A percentile compares a stretch with the other conserved stretches of the same genome.
Evolutionary conservation across 768 basidiomycete species (phyloP).

Genomic region (Amylocystis lapponica): DNA sequence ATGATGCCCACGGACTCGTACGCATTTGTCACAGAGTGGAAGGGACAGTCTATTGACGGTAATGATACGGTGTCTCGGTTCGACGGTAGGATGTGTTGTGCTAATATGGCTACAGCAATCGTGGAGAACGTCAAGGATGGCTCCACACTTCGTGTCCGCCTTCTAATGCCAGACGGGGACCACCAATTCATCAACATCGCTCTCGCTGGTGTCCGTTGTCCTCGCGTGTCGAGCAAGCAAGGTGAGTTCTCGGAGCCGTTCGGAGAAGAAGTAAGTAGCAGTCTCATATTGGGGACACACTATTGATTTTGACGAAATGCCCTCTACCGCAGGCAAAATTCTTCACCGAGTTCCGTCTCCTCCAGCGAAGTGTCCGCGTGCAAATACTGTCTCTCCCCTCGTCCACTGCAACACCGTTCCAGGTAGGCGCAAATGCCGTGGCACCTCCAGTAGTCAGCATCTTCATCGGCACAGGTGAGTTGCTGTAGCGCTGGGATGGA

Average conservation of each 20-base stretch:
- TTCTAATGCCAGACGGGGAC: conserved; percentile 81
- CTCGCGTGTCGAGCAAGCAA: conserved; percentile 63
- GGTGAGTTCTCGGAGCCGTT: conserved; percentile 78
- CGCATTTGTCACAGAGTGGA: conserved; percentile 86
- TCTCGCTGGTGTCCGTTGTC: conserved; percentile 75
- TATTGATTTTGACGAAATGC: not conserved
- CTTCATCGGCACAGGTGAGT: conserved; percentile 81
- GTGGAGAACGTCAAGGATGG: conserved; percentile 95
- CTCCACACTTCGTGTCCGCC: conserved; percentile 80
- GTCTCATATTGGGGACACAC: no score
- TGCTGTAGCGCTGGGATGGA: conserved; percentile 2
- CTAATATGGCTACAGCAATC: conserved; percentile 55
- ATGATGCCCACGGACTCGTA: conserved; percentile 88
- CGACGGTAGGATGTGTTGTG: no score
- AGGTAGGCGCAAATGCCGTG: conserved; percentile 44
- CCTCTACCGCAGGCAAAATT: conserved; percentile 63
- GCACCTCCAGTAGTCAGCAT: conserved; percentile 68
- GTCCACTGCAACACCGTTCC: conserved; percentile 76
- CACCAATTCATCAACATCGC: conserved; percentile 89
- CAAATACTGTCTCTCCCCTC: conserved; percentile 77
- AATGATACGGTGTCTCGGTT: not conserved
- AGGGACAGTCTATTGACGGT: conserved; percentile 89
- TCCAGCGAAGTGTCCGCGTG: conserved; percentile 73
- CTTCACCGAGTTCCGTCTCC: conserved; percentile 86
- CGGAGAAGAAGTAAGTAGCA: conserved; percentile 77